Conservation (phyloP, 352 stramenopile species). For the Globisporangium solare region DNA sequence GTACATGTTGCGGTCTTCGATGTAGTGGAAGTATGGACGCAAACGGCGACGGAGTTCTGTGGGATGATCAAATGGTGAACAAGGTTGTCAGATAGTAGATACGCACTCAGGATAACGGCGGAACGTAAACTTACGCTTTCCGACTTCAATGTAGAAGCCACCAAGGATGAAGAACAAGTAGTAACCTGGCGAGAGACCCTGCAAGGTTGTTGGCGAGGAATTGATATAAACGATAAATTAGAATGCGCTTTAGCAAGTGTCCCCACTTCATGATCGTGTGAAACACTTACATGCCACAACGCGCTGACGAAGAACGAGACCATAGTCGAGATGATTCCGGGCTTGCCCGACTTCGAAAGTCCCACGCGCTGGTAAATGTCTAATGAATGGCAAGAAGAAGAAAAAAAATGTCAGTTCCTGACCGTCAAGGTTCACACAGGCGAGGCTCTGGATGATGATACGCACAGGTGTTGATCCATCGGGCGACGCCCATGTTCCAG, state of each 20-base stretch:
- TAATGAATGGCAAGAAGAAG: constrained; percentile 12
- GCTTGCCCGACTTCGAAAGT: constrained; percentile 75
- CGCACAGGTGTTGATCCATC: constrained; percentile 85
- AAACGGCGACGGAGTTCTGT: constrained; percentile 69
- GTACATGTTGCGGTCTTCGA: constrained; percentile 71
- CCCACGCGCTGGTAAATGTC: constrained; percentile 85
- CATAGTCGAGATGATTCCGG: constrained; percentile 69
- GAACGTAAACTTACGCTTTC: constrained; percentile 49
- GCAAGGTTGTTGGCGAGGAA: neutral
- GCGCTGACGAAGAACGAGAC: constrained; percentile 78
- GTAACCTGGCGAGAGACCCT: constrained; percentile 84
- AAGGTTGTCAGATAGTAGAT: constrained; percentile 4
- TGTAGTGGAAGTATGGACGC: constrained; percentile 83
- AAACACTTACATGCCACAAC: constrained; percentile 70
- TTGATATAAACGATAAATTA: too few species aligned
- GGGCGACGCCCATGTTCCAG: constrained; percentile 85
- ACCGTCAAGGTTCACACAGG: neutral
- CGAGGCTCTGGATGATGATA: neutral
- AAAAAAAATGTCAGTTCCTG: neutral
- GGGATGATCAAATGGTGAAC: neutral
- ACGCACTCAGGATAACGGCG: neutral
- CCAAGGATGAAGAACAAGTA: constrained; percentile 86
- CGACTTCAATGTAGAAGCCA: constrained; percentile 84
- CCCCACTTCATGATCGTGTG: too few species aligned
- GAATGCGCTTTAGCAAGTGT: neutral